Evolutionary conservation across 2,329 filamentous ascomycete species (phyloP).

Genomic region (Fusarium miscanthi): DNA sequence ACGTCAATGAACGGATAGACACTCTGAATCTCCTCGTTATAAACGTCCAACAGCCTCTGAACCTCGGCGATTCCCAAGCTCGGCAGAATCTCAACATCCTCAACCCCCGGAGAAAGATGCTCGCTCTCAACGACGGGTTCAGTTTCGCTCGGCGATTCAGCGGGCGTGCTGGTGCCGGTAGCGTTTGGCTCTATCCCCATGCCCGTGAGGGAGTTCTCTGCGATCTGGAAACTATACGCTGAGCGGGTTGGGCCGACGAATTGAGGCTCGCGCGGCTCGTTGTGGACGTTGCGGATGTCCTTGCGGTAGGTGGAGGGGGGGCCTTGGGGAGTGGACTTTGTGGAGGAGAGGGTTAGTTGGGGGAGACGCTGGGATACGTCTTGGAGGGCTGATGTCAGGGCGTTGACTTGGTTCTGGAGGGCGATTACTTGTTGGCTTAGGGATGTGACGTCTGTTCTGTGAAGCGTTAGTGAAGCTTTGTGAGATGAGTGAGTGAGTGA

Average conservation of each 20-base stretch:
- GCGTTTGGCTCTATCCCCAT: not conserved
- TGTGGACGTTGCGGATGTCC: slow-evolving; percentile 4
- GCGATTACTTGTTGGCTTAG: not conserved
- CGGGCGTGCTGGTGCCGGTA: not conserved
- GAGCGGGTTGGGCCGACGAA: slow-evolving; percentile 5
- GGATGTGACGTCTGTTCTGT: not conserved
- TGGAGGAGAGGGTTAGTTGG: not conserved
- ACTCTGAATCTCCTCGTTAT: not conserved
- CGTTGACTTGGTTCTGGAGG: slow-evolving; percentile 3
- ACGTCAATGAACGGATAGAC: slow-evolving; percentile 10
- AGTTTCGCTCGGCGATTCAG: not conserved
- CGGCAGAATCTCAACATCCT: not conserved
- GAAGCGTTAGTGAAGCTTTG: accelerated
- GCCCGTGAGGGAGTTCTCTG: not conserved
- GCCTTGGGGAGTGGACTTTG: slow-evolving; percentile 5
- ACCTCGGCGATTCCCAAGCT: not conserved
- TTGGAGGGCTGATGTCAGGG: not conserved
- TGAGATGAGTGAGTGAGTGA: accelerated
- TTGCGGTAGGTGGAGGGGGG: not conserved
- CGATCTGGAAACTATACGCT: slow-evolving; percentile 17
- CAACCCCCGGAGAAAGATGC: not conserved
- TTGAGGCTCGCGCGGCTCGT: slow-evolving; percentile 1
- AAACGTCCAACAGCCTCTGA: not conserved
- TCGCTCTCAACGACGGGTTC: not conserved
- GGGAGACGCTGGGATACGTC: slow-evolving; percentile 13